Base-by-base conservation (phyloP, 805 yeast species). In the Phaffomyces thermotolerans region DNA sequence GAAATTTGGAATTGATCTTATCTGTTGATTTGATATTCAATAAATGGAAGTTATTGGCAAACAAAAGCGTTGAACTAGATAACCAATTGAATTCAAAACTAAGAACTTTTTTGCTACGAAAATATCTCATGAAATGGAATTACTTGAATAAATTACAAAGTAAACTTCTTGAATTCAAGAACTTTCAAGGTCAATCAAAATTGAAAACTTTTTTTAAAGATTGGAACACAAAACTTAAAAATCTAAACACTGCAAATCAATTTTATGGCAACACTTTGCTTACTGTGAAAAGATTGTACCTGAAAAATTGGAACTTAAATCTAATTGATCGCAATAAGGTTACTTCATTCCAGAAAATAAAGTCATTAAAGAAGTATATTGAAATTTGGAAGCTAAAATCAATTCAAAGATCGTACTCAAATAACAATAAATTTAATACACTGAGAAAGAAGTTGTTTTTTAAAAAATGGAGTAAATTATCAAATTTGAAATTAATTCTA, bases 11-110 rank as follows among this genome's bases (percentile, higher is more conserved):
- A 27, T 8, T 44, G 17, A 53, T 46, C 5, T 41, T 58, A 8
- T 55, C 49, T 33, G 59, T 50, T 27, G 61, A 60, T 1, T 56
- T 44, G 38, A 48, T 58, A 41, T 54, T 58, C 36, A 31, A 47
- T 7, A 58, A 49, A 44, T 58, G 62, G 61, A 49, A 38, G 15
- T n/a, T 22, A 4, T n/a, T 34, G 2, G 10, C 46, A 4, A 22
- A 37, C 2, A n/a, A 12, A 15, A 42, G 6, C 10, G 7, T 15
- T 12, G 20, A 22, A 6, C 31, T 15, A 34, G 7, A 23, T 5
- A 7, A 25, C 23, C 36, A 24, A 17, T 30, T 22, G 31, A 23
- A 23, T n/a, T n/a, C 34, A 22, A 22, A 14, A 10, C 20, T 18
- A n/a, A 29, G 24, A 8, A 17, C 15, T 6, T 7, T 27, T 7